phyloP scores from a whole-genome alignment of 495 filamentous ascomycete genomes.

The Penicillium verhagenii region DNA sequence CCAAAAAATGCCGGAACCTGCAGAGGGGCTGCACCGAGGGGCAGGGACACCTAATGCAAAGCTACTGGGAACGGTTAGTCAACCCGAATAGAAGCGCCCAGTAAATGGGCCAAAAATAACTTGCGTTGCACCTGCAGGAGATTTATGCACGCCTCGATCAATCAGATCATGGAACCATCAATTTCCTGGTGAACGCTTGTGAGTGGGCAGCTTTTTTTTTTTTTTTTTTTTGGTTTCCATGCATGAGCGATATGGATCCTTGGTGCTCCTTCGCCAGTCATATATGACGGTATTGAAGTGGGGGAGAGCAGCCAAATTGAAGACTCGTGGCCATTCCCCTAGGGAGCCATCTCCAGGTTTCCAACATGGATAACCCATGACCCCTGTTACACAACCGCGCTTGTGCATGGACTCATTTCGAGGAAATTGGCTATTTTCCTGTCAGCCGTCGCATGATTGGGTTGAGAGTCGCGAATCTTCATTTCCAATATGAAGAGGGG shows the following conservation, averaged over 20 bases:
- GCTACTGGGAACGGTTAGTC: constrained; percentile 10
- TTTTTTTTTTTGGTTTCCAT: background rate
- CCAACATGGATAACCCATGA: background rate
- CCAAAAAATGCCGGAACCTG: constrained; percentile 6
- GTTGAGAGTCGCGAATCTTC: background rate
- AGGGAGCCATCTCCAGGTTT: background rate
- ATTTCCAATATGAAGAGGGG: background rate
- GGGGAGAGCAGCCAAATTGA: background rate
- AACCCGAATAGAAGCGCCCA: constrained; percentile 20
- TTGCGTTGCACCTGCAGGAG: constrained; percentile 25
- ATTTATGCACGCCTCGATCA: constrained; percentile 26
- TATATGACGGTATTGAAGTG: background rate
- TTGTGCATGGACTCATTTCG: background rate
- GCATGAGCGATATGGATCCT: constrained; percentile 2
- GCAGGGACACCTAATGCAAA: constrained; percentile 9
- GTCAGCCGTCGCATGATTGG: background rate
- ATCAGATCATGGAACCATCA: constrained; percentile 12
- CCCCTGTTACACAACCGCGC: background rate
- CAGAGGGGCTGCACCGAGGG: constrained; percentile 18
- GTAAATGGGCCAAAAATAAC: constrained; percentile 30
- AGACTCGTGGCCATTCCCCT: background rate
- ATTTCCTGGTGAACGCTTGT: constrained; percentile 4
- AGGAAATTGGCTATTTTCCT: background rate
- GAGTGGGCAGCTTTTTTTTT: constrained; percentile 8
- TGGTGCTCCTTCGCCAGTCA: background rate